Conservation (phyloP, 345 rosid species). For the Cardamine occulta region DNA sequence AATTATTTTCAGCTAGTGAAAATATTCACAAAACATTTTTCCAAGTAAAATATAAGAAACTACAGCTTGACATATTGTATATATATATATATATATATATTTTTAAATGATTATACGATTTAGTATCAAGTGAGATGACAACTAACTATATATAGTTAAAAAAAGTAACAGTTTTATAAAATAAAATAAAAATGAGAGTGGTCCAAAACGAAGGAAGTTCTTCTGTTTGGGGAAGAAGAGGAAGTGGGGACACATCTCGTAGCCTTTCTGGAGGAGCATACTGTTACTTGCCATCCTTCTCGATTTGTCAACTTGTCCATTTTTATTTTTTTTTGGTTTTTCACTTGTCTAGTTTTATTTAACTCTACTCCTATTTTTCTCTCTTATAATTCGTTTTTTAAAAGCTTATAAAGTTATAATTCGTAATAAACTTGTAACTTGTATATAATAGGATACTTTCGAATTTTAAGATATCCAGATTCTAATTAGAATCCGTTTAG, state of each 20-base stretch:
- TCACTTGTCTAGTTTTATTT: conserved; percentile 18
- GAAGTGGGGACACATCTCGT: conserved; percentile 20
- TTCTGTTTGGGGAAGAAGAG: conserved; percentile 30
- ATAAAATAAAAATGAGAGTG: conserved; percentile 6
- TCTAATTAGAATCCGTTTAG: neutral
- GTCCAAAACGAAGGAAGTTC: conserved; percentile 19
- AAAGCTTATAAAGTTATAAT: too few relatives aligned
- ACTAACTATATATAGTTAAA: neutral
- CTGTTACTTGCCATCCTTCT: conserved; percentile 36
- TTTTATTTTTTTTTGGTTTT: too few relatives aligned
- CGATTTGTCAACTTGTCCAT: conserved; percentile 28
- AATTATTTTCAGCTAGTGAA: too few relatives aligned
- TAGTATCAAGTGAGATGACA: conserved; percentile 15
- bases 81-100: too few relatives aligned
- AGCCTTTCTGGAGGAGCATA: conserved; percentile 33
- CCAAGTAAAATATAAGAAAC: neutral
- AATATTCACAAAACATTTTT: neutral
- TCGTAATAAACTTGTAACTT: too few relatives aligned
- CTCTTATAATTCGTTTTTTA: neutral
- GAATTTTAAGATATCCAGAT: neutral
- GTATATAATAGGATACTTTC: neutral
- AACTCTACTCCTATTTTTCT: neutral
- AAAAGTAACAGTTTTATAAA: neutral
- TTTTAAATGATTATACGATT: neutral
- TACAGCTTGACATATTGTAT: conserved; percentile 1